phyloP scores from a whole-genome alignment of 1,139 yeast genomes.

The Suhomyces bribrorum region DNA sequence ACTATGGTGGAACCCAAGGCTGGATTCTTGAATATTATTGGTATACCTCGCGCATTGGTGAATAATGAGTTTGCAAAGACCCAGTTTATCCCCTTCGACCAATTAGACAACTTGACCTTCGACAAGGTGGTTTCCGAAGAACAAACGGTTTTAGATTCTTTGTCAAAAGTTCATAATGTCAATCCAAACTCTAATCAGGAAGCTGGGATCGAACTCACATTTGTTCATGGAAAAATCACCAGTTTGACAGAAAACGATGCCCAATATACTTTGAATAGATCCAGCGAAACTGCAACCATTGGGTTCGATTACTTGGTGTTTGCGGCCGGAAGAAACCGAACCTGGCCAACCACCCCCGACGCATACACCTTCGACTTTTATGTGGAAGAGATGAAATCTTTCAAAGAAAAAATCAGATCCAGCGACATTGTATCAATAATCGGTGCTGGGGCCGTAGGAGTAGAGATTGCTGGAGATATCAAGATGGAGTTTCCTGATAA shows the following conservation, averaged over 20 bases:
- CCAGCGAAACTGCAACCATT: slow-evolving; percentile 22
- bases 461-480: slow-evolving; percentile 51
- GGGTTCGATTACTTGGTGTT: slow-evolving; percentile 51
- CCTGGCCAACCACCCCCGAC: slow-evolving; percentile 56
- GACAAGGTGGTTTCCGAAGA: slow-evolving; percentile 30
- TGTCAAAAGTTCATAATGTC: slow-evolving; percentile 15
- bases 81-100: slow-evolving; percentile 39
- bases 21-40: slow-evolving; percentile 54
- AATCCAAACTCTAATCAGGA: slow-evolving; percentile 17
- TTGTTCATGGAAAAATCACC: slow-evolving; percentile 44
- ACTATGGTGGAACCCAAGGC: slow-evolving; percentile 52
- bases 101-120: slow-evolving; percentile 33
- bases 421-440: slow-evolving; percentile 35
- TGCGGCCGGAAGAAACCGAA: slow-evolving; percentile 53
- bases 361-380: slow-evolving; percentile 32
- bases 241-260: slow-evolving; percentile 30
- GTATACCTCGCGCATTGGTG: slow-evolving; percentile 51
- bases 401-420: slow-evolving; percentile 22
- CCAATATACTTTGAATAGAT: slow-evolving; percentile 22
- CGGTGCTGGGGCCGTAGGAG: slow-evolving; percentile 56
- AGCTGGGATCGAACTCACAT: slow-evolving; percentile 26
- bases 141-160: slow-evolving; percentile 16
- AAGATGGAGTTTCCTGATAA: slow-evolving; percentile 37
- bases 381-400: slow-evolving; percentile 36
- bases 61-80: slow-evolving; percentile 48